Conservation (phyloP, 192 early-diverging fungal species). For the Coemansia biformis region DNA sequence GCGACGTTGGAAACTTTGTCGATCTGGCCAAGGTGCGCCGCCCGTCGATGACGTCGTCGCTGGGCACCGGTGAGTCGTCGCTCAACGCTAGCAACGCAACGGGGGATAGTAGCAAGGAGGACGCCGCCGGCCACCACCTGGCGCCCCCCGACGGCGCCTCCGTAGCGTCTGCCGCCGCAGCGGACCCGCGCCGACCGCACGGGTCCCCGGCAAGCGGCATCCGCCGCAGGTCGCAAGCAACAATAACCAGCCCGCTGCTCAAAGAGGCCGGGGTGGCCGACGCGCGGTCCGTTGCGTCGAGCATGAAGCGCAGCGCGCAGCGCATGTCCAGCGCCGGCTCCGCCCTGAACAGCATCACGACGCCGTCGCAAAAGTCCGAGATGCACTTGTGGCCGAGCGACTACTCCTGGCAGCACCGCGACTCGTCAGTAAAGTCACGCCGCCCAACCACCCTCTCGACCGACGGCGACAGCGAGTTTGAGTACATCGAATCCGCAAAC, state of each 20-base stretch:
- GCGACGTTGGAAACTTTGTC: slow-evolving; percentile 45
- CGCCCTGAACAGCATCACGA: slow-evolving; percentile 8
- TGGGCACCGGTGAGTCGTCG: slow-evolving; percentile 40
- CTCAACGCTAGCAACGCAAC: slow-evolving; percentile 20
- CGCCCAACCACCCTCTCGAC: slow-evolving; percentile 21
- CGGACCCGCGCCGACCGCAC: slow-evolving; percentile 25
- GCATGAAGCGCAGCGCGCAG: slow-evolving; percentile 21
- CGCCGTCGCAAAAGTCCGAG: slow-evolving; percentile 21
- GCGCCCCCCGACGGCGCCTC: slow-evolving; percentile 17
- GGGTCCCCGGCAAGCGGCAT: slow-evolving; percentile 23
- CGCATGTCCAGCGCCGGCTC: slow-evolving; percentile 36
- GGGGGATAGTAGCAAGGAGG: slow-evolving; percentile 31
- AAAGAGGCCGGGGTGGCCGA: slow-evolving; percentile 31
- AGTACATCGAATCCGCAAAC: slow-evolving; percentile 16
- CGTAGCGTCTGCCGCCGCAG: slow-evolving; percentile 10
- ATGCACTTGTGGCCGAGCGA: slow-evolving; percentile 21
- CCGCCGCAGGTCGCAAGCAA: slow-evolving; percentile 21
- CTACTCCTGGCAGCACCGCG: slow-evolving; percentile 33
- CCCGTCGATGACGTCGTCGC: slow-evolving; percentile 43
- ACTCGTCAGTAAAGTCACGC: slow-evolving; percentile 37
- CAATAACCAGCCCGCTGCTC: slow-evolving; percentile 26
- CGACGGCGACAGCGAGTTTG: slow-evolving; percentile 27
- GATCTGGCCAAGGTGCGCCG: slow-evolving; percentile 45
- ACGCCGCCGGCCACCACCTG: slow-evolving; percentile 5
- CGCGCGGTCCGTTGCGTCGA: slow-evolving; percentile 43